A percentile compares a stretch with the other conserved stretches of the same genome.
Evolutionary conservation across 2,329 filamentous ascomycete genomes (phyloP).

Genomic region (Aspergillus carbonarius): DNA sequence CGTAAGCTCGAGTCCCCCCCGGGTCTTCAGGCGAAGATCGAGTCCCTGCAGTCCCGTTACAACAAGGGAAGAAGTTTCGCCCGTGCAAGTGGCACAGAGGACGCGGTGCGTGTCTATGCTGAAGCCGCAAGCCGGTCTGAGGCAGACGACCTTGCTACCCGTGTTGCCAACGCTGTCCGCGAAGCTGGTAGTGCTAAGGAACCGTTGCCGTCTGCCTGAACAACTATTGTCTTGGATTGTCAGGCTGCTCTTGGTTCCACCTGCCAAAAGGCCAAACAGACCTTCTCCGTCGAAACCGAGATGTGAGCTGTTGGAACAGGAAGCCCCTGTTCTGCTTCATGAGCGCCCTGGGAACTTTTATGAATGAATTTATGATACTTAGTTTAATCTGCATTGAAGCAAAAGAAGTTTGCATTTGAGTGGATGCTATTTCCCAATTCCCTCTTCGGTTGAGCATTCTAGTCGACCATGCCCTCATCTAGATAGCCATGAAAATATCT

Average conservation of each 20-base stretch:
- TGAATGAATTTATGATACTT: slow-evolving; percentile 8
- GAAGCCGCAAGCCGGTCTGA: slow-evolving; percentile 88
- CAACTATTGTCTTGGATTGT: background rate
- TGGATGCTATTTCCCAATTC: background rate
- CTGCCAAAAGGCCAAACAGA: background rate
- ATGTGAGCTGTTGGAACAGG: background rate
- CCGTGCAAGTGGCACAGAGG: slow-evolving; percentile 90
- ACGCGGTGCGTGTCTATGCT: slow-evolving; percentile 92
- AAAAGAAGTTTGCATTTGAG: slow-evolving; percentile 2
- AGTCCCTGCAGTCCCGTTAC: slow-evolving; percentile 85
- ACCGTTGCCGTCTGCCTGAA: slow-evolving; percentile 13
- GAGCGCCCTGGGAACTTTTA: slow-evolving; percentile 2
- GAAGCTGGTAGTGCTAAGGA: slow-evolving; percentile 46
- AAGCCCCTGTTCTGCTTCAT: background rate
- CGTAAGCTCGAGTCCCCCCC: slow-evolving; percentile 76
- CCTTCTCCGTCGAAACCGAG: background rate
- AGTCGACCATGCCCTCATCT: background rate
- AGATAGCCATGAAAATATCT: background rate
- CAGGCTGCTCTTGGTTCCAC: background rate
- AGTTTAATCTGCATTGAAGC: slow-evolving; percentile 5
- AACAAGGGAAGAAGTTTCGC: slow-evolving; percentile 87
- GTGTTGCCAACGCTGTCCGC: slow-evolving; percentile 74
- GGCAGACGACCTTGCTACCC: slow-evolving; percentile 83
- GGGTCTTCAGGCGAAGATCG: slow-evolving; percentile 81
- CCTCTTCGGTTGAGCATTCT: background rate